Base-by-base conservation (phyloP, 2,329 filamentous ascomycete genomes). In the Aspergillus flavus region DNA sequence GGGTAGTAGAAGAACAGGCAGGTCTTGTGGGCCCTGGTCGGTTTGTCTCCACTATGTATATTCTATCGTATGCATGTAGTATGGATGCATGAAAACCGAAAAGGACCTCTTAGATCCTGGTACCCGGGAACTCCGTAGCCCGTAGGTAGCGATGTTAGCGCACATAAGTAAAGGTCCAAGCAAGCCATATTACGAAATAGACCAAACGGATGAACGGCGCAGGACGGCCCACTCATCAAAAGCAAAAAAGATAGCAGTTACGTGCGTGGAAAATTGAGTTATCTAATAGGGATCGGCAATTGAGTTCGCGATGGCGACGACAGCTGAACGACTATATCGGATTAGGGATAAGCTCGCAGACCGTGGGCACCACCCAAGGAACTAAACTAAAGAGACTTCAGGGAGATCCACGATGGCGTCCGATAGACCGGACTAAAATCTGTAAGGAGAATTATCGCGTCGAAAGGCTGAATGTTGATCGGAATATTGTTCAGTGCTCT, bases 141-240 rank as follows among this genome's bases (percentile, higher is more conserved):
- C 43, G 53, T 54, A 57, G 39, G 26, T 28, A 53, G 30, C 52
- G 23, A 39, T 23, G 30, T 23, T 34, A 39, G 52, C 10, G n/a
- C 52, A 21, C 36, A 19, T 34, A 36, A 21, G 6, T n/a, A 55
- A 11, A 55, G 52, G 28, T 57, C 50, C 39, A 50, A 58, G 64
- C 39, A 43, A 52, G 54, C 56, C 32, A 63, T 46, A 45, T 36
- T 54, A 53, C 46, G 59, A 60, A 65, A 53, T 65, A 59, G 63
- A 68, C 66, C 66, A 58, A 46, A 53, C 56, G 65, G 65, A 69
- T 63, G 58, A 57, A 64, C 64, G 60, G 57, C 48, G 68, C 61
- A 61, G 60, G 65, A 45, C 46, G 61, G 50, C 63, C 68, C 66
- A 69, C 65, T 58, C 59, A 54, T 34, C 61, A 62, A 54, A 62